phyloP scores from a whole-genome alignment of 371 early-diverging fungal species.

The Batkoa obscura region DNA sequence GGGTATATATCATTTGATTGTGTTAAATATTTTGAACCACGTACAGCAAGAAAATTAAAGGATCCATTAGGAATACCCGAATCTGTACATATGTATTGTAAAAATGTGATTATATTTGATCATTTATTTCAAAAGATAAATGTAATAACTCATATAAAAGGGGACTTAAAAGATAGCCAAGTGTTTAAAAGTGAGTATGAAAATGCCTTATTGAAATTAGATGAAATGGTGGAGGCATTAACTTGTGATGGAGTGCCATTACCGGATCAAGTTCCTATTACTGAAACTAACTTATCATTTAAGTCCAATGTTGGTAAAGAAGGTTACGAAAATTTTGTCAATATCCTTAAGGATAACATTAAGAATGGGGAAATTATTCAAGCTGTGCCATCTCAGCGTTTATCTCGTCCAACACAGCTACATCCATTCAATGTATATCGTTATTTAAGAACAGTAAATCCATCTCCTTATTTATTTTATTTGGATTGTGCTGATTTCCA shows the following conservation, averaged over 20 bases:
- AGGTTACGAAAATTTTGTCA: conserved; percentile 77
- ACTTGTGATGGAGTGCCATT: conserved; percentile 18
- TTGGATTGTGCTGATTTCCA: conserved; percentile 77
- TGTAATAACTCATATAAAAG: conserved; percentile 73
- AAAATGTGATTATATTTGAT: conserved; percentile 85
- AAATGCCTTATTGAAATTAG: conserved; percentile 37
- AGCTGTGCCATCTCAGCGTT: conserved; percentile 84
- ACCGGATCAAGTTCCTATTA: conserved; percentile 23
- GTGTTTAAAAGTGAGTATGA: conserved; percentile 38
- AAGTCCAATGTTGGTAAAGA: conserved; percentile 72
- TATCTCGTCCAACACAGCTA: conserved; percentile 62
- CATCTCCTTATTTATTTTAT: conserved; percentile 98
- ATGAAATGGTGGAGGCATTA: conserved; percentile 36
- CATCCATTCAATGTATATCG: conserved; percentile 96
- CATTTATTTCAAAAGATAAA: conserved; percentile 77
- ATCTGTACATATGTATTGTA: conserved; percentile 78
- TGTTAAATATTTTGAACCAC: conserved; percentile 88
- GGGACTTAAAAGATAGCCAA: conserved; percentile 28
- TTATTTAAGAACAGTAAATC: conserved; percentile 82
- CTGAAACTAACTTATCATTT: conserved; percentile 28
- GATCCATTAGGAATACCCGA: conserved; percentile 87
- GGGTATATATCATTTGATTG: conserved; percentile 95
- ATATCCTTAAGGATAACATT: conserved; percentile 73
- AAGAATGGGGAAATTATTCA: conserved; percentile 91
- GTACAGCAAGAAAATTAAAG: conserved; percentile 42